Conservation (phyloP, 345 rosid genomes). For the Arabis alpina region DNA sequence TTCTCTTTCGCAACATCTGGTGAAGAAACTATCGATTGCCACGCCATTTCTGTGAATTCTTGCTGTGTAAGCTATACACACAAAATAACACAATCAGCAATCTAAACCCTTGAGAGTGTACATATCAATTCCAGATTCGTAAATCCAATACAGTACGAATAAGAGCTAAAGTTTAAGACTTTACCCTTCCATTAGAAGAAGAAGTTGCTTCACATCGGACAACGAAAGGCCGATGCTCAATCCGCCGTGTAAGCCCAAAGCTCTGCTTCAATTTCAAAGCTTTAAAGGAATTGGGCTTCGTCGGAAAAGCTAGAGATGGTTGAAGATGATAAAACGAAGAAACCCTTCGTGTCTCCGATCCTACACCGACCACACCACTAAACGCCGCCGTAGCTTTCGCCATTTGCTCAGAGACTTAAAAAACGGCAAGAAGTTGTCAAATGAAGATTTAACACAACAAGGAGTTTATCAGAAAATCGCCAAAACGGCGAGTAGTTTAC, state of each 20-base stretch:
- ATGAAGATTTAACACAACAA: neutral
- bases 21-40: constrained; percentile 96
- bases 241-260: constrained; percentile 43
- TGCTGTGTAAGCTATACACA: constrained; percentile 79
- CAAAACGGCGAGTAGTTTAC: constrained; percentile 40
- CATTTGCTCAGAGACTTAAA: constrained; percentile 19
- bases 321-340: constrained; percentile 44
- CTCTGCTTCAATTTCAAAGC: constrained; percentile 45
- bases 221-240: constrained; percentile 42
- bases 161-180: constrained; percentile 18
- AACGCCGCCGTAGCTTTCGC: constrained; percentile 49
- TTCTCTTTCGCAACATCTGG: constrained; percentile 95
- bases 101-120: neutral
- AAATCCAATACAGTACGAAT: neutral
- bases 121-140: neutral
- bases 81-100: constrained; percentile 20
- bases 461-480: neutral
- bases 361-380: constrained; percentile 34
- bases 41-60: constrained; percentile 98
- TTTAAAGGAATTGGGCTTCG: constrained; percentile 44
- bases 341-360: constrained; percentile 27
- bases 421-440: constrained; percentile 7
- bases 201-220: constrained; percentile 71
- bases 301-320: constrained; percentile 49
- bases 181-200: constrained; percentile 59